Base-by-base conservation (phyloP, 2,329 filamentous ascomycete species). In the Alternaria arbusti region DNA sequence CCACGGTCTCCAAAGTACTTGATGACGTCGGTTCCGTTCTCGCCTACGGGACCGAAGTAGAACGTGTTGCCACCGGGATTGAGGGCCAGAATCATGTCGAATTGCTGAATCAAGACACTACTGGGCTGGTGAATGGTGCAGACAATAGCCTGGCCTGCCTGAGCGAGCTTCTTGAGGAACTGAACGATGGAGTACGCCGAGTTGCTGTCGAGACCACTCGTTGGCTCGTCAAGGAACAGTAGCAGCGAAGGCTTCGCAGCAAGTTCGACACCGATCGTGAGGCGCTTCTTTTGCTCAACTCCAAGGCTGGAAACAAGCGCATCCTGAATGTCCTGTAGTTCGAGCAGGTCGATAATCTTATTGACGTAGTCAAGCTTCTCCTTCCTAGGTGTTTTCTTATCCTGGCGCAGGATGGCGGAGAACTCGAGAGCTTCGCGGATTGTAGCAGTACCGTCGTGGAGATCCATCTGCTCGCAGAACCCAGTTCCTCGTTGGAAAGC, bases 71-170 rank as follows among this genome's bases (percentile, higher is more conserved):
- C 90, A 15, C 88, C 89, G 0, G 86, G 89, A 70, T 90, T 90
- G 30, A 92, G 83, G 2, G 89, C 88, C 1, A 93, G 84, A 17
- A 92, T 87, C 86, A 90, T 90, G 75, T 92, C 90, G 78, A 93
- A 93, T 72, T 92, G 86, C 72, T 91, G 86, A 60, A 92, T 89
- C 3, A 92, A 82, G 63, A 90, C 85, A 2, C 88, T 89, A 3
- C 87, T 90, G 5, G 90, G 90, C 72, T 92, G 90, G 72, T 92
- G 90, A 57, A 92, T 92, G 0, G 90, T 92, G 78, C 90, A 92
- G 56, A 93, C 83, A 65, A 93, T 91, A 8, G 90, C 90, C 72
- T 92, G 89, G 1, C 90, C 90, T 12, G 89, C 87, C 8, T 84
- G 82, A 6, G 88, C 84, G 4, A 92, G 83, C 74, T 92, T 92